A percentile compares a stretch with the other conserved stretches of the same genome.
These are phyloP conservation scores for Kluyveromyces siamensis DNA, from an alignment of 805 yeast species.

Conservation along the genomic window DNA sequence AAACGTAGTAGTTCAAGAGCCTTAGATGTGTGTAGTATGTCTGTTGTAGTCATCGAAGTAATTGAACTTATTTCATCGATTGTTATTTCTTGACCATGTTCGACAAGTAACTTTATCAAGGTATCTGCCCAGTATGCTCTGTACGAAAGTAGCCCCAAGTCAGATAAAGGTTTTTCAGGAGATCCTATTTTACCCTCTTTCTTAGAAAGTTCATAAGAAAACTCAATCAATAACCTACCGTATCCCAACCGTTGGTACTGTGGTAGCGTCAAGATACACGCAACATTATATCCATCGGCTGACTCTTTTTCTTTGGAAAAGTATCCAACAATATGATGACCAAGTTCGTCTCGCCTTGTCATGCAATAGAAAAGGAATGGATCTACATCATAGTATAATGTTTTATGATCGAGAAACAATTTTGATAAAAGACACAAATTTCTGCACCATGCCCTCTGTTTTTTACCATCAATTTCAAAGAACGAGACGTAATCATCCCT, in stretches of 20 bases:
- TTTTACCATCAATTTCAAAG: conserved; percentile 94
- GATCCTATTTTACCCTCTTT: conserved; percentile 89
- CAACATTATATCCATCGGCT: conserved; percentile 91
- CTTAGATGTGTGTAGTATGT: conserved; percentile 86
- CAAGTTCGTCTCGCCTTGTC: conserved; percentile 82
- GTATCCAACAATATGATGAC: conserved; percentile 94
- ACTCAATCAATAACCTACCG: conserved; percentile 86
- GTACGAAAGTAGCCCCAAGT: conserved; percentile 85
- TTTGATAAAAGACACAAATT: conserved; percentile 86
- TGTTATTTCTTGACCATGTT: conserved; percentile 54
- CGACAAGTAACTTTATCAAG: conserved; percentile 63
- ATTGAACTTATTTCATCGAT: conserved; percentile 83
- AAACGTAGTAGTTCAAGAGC: conserved; percentile 84
- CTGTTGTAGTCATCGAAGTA: conserved; percentile 95
- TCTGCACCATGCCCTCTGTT: conserved; percentile 95
- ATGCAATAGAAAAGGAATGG: conserved; percentile 94
- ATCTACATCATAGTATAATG: conserved; percentile 94
- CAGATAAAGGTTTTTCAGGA: conserved; percentile 95
- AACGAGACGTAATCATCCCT: conserved; percentile 88
- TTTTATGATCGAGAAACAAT: conserved; percentile 88
- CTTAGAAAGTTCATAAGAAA: conserved; percentile 83
- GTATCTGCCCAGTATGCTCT: conserved; percentile 97
- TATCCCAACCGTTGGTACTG: conserved; percentile 94
- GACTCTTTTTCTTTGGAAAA: conserved; percentile 96
- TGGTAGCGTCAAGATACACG: conserved; percentile 92